Evolutionary conservation across 441 rosid genomes (phyloP).

Genomic region (Corymbia citriodora): DNA sequence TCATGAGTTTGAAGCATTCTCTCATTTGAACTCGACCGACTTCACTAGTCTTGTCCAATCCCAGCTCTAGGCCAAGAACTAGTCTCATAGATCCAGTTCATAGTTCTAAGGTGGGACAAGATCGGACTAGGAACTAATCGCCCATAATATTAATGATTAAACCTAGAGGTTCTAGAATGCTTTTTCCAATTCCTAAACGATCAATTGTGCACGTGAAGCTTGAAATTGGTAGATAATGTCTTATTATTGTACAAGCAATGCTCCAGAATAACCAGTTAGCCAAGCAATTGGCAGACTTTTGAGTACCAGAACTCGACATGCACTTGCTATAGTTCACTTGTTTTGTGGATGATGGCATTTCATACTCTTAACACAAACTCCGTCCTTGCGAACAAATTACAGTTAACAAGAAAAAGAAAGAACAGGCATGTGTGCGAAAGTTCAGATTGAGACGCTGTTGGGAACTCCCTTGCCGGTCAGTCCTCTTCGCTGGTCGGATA

Average conservation of each 20-base stretch:
- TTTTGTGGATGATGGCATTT: not conserved
- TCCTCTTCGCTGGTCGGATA: no score
- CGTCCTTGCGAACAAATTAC: not conserved
- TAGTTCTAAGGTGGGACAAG: no score
- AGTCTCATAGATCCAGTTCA: no score
- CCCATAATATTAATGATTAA: no score
- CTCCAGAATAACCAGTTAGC: not conserved
- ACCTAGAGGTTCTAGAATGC: no score
- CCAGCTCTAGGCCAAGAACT: no score
- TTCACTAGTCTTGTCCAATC: no score
- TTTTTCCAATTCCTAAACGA: not conserved
- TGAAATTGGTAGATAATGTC: not conserved
- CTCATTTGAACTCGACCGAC: no score
- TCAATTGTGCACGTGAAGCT: not conserved
- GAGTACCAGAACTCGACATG: not conserved
- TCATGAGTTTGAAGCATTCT: no score
- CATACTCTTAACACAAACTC: not conserved
- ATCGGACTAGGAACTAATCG: no score
- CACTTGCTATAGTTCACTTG: not conserved
- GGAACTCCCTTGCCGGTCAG: no score
- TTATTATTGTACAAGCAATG: not conserved
- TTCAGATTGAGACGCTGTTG: not conserved
- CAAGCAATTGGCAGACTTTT: not conserved
- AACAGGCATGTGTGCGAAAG: not conserved
- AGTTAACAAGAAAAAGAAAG: not conserved